Evolutionary conservation across 2,329 filamentous ascomycete species (phyloP).

Genomic region (Fusarium sp.): DNA sequence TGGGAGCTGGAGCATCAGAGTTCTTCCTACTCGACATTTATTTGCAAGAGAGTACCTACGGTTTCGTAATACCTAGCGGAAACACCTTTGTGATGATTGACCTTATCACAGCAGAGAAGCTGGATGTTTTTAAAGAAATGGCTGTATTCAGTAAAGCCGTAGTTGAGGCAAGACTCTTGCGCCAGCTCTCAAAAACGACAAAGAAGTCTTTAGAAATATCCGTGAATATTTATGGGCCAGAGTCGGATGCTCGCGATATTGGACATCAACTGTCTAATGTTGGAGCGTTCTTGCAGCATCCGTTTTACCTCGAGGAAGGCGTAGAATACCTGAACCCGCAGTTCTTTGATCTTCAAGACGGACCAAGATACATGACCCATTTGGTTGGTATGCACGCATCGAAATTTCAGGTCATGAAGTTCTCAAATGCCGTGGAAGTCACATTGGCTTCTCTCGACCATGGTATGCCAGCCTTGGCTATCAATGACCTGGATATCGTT

Average conservation of each 20-base stretch:
- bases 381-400: neutral
- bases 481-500: neutral
- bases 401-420: neutral
- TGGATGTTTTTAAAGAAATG: neutral
- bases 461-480: neutral
- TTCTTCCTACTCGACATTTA: neutral
- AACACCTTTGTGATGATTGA: neutral
- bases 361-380: neutral
- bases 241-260: neutral
- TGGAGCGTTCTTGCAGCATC: neutral
- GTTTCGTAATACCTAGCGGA: neutral
- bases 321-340: neutral
- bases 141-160: neutral
- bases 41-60: neutral
- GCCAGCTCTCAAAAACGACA: accelerated
- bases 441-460: neutral
- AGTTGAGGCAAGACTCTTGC: neutral
- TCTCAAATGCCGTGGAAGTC: neutral
- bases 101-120: neutral
- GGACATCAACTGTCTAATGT: neutral
- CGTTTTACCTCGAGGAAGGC: neutral
- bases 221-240: neutral
- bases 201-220: neutral
- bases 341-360: neutral
- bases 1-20: accelerated